Percentiles rank a stretch among this genome's conserved stretches.
These are phyloP conservation scores for Paxillus involutus DNA, from an alignment of 768 basidiomycete species.

Conservation along the genomic window DNA sequence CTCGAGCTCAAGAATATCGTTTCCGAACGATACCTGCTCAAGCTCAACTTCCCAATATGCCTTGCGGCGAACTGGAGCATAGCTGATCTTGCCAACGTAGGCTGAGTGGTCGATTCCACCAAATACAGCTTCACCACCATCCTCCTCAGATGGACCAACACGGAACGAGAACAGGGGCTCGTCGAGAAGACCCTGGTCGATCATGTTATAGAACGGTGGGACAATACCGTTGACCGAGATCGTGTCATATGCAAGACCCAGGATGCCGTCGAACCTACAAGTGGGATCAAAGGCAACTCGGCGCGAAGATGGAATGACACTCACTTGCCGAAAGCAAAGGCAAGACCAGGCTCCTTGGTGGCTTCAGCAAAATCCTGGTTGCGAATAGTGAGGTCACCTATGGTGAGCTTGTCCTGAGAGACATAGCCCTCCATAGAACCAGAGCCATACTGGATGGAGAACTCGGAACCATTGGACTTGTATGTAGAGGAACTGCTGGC, in stretches of 20 bases:
- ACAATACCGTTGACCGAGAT: conserved; percentile 92
- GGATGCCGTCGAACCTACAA: conserved; percentile 87
- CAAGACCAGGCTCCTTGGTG: conserved; percentile 92
- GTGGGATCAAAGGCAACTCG: not conserved
- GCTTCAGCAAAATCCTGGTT: conserved; percentile 93
- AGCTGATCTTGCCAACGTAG: conserved; percentile 78
- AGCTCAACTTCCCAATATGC: conserved; percentile 99
- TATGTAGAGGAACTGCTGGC: conserved; percentile 75
- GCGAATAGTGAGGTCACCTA: conserved; percentile 80
- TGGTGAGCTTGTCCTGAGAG: conserved; percentile 74
- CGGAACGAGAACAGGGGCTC: conserved; percentile 93
- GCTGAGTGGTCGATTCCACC: conserved; percentile 82
- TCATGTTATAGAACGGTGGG: conserved; percentile 95
- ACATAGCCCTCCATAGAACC: conserved; percentile 97
- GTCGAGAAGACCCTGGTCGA: conserved; percentile 79
- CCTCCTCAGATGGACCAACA: conserved; percentile 79
- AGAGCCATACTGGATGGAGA: conserved; percentile 92
- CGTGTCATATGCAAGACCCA: conserved; percentile 93
- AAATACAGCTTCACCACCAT: conserved; percentile 89
- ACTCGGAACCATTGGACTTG: conserved; percentile 86
- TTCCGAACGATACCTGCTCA: conserved; percentile 79
- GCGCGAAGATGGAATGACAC: conserved; percentile 25
- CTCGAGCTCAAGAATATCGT: conserved; percentile 86
- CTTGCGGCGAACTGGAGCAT: conserved; percentile 90
- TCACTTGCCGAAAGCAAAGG: conserved; percentile 95